Conservation (phyloP, 1,284 basidiomycete genomes). For the Microbotryum lychnidis-dioicae region DNA sequence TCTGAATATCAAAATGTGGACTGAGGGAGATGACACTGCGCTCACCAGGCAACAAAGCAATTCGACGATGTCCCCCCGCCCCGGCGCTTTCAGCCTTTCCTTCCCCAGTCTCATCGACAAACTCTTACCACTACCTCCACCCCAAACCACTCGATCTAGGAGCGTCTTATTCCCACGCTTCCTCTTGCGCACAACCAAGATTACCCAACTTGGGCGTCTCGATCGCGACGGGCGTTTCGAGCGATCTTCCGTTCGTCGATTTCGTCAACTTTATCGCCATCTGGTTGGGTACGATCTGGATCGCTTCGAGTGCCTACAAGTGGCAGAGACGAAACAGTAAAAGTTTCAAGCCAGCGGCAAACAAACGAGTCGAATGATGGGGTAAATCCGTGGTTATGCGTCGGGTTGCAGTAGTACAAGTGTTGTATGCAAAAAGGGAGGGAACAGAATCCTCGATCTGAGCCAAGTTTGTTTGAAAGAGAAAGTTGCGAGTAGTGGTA, state of each 20-base stretch:
- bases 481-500: neutral
- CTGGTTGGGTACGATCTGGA: conserved; percentile 4
- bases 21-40: neutral
- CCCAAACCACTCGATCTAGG: neutral
- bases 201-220: neutral
- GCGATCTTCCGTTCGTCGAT: conserved; percentile 2
- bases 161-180: neutral
- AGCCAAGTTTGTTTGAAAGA: neutral
- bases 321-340: neutral
- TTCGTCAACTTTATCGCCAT: conserved; percentile 1
- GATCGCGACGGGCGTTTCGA: neutral
- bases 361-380: neutral
- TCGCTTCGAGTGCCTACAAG: neutral
- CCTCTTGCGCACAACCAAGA: neutral
- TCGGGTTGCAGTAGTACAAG: neutral
- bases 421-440: neutral
- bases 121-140: neutral
- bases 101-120: neutral
- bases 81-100: neutral
- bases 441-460: neutral
- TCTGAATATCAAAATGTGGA: neutral
- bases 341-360: neutral
- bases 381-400: neutral
- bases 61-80: no score
- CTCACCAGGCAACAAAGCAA: neutral